phyloP scores from a whole-genome alignment of 495 filamentous ascomycete species.

The Podospora pseudopauciseta region DNA sequence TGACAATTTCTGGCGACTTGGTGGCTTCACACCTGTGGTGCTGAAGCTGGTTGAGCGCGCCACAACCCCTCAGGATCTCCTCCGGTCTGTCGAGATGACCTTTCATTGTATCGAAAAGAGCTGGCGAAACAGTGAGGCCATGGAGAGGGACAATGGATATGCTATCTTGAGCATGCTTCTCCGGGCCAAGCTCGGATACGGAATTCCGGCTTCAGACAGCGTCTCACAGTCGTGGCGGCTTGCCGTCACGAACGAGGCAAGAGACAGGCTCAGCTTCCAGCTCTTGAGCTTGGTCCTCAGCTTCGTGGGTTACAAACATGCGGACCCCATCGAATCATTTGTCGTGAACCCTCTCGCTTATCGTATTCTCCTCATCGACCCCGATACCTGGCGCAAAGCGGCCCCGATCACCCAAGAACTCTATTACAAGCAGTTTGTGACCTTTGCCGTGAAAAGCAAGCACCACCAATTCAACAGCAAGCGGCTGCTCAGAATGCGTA shows the following conservation, averaged over 20 bases:
- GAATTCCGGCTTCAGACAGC: constrained; percentile 38
- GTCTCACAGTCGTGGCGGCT: constrained; percentile 39
- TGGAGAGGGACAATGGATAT: constrained; percentile 95
- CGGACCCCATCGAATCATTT: constrained; percentile 74
- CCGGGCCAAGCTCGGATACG: constrained; percentile 68
- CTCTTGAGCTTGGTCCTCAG: constrained; percentile 72
- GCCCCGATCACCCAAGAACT: constrained; percentile 69
- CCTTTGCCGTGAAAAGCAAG: constrained; percentile 78
- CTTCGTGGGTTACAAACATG: constrained; percentile 82
- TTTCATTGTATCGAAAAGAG: constrained; percentile 79
- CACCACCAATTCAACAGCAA: constrained; percentile 88
- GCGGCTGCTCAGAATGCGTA: constrained; percentile 84
- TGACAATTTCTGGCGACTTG: constrained; percentile 87
- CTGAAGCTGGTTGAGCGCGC: constrained; percentile 80
- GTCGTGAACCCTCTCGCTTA: constrained; percentile 96
- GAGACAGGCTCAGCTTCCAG: constrained; percentile 61
- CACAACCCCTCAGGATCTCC: constrained; percentile 59
- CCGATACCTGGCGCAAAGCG: constrained; percentile 84
- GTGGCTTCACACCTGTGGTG: constrained; percentile 78
- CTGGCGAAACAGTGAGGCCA: constrained; percentile 97
- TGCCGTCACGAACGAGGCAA: constrained; percentile 48
- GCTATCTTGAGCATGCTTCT: constrained; percentile 76
- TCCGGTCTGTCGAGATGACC: constrained; percentile 77
- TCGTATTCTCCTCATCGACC: constrained; percentile 83
- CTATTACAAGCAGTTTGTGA: constrained; percentile 88